Evolutionary conservation across 768 basidiomycete genomes (phyloP).

Genomic region (Leucogyrophana mollusca): DNA sequence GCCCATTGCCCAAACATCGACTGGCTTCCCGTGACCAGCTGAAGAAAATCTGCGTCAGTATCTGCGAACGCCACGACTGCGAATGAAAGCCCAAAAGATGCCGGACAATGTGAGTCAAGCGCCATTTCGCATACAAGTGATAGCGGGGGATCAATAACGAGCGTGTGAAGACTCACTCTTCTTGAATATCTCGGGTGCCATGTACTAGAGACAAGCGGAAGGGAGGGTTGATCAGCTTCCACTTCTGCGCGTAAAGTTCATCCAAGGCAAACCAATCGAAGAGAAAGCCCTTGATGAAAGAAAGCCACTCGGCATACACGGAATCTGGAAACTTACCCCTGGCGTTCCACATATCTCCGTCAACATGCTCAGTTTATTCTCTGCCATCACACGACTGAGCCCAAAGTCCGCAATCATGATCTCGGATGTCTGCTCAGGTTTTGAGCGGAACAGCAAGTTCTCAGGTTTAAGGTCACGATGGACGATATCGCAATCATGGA

Average conservation of each 20-base stretch:
- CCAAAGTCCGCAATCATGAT: conserved; percentile 99
- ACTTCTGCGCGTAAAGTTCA: too few relatives aligned
- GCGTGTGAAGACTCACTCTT: conserved; percentile 53
- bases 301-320: too few relatives aligned
- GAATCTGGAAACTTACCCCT: conserved; percentile 58
- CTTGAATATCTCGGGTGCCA: conserved; percentile 96
- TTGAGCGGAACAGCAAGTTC: conserved; percentile 91
- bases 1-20: conserved; percentile 97
- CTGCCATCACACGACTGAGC: conserved; percentile 86
- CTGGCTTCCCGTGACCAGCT: conserved; percentile 93
- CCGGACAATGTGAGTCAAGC: too few relatives aligned
- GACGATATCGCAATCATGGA: conserved; percentile 90
- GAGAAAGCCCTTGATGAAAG: background rate
- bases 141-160: conserved; percentile 1
- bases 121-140: too few relatives aligned
- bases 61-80: conserved; percentile 1
- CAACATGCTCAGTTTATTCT: conserved; percentile 80
- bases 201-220: conserved; percentile 68
- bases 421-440: conserved; percentile 80
- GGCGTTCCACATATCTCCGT: conserved; percentile 97
- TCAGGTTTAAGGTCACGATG: conserved; percentile 98
- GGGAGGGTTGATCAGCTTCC: background rate
- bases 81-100: background rate
- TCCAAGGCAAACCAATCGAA: conserved; percentile 6
- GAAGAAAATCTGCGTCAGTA: conserved; percentile 4